These are phyloP conservation scores for Plasmodium fragile DNA, from an alignment of 169 alveolate species.

Conservation along the genomic window DNA sequence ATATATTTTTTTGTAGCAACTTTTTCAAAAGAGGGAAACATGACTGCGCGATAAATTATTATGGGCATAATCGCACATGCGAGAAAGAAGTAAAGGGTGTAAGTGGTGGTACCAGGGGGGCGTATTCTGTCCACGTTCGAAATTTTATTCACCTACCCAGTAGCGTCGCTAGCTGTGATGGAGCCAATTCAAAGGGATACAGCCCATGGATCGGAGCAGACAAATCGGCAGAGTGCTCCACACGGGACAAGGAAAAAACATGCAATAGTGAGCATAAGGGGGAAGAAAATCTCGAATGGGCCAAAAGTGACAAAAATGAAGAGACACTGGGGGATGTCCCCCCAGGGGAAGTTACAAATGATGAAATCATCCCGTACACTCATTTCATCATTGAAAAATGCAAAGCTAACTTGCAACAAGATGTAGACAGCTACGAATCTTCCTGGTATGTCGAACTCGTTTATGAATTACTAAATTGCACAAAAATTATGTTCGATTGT, in stretches of 20 bases:
- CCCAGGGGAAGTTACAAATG: background rate
- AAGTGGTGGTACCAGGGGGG: background rate
- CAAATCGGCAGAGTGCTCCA: background rate
- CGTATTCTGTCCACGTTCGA: background rate
- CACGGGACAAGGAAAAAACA: background rate
- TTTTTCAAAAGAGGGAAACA: conserved; percentile 30
- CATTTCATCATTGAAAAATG: conserved; percentile 58
- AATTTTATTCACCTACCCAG: background rate
- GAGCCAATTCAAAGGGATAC: background rate
- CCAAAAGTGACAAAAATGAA: background rate
- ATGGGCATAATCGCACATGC: background rate
- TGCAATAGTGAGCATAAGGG: background rate
- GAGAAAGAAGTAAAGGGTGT: background rate
- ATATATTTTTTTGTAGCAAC: background rate
- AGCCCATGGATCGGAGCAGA: background rate
- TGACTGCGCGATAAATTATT: background rate
- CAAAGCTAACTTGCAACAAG: conserved; percentile 18
- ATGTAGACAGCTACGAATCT: conserved; percentile 38
- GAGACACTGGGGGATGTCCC: background rate
- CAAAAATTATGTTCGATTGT: conserved; percentile 51
- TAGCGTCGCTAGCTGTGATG: background rate
- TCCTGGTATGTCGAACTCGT: conserved; percentile 51
- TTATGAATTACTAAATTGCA: conserved; percentile 38
- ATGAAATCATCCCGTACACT: conserved; percentile 8
- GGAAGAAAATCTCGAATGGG: background rate